Evolutionary conservation across 352 stramenopile genomes (phyloP).

Genomic region (Pythium inflatum): DNA sequence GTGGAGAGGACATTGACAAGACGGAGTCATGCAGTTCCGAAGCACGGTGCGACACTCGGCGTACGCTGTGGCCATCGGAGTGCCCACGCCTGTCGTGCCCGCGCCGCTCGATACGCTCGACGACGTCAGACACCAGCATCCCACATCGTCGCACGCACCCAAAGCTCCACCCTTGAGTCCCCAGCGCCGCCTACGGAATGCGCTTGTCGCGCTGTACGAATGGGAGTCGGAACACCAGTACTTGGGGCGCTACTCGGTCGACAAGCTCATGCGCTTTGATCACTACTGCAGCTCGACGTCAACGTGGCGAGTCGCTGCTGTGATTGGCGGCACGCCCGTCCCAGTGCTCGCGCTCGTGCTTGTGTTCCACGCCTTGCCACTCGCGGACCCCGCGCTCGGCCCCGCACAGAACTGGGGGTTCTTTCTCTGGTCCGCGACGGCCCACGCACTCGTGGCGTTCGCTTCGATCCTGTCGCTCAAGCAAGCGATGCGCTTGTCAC

Average conservation of each 20-base stretch:
- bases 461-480: conserved; percentile 11
- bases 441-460: conserved; percentile 17
- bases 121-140: too few species aligned
- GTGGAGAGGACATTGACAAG: too few species aligned
- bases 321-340: background rate
- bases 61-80: too few species aligned
- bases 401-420: background rate
- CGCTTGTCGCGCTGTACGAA: background rate
- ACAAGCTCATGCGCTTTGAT: conserved; percentile 26
- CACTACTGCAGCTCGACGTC: conserved; percentile 11
- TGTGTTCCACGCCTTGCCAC: conserved; percentile 7
- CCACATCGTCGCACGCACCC: too few species aligned
- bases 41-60: too few species aligned
- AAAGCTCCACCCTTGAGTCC: too few species aligned
- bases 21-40: too few species aligned
- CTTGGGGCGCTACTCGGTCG: conserved; percentile 24
- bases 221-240: conserved; percentile 5
- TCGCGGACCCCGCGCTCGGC: conserved; percentile 7
- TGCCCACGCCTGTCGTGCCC: too few species aligned
- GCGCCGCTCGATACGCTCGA: too few species aligned
- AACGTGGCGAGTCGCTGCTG: background rate
- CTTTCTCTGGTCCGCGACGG: background rate
- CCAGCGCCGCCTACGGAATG: too few species aligned
- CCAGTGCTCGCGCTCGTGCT: background rate
- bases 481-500: conserved; percentile 13